phyloP scores from a whole-genome alignment of 2,329 filamentous ascomycete genomes.

The Talaromyces atroroseus region DNA sequence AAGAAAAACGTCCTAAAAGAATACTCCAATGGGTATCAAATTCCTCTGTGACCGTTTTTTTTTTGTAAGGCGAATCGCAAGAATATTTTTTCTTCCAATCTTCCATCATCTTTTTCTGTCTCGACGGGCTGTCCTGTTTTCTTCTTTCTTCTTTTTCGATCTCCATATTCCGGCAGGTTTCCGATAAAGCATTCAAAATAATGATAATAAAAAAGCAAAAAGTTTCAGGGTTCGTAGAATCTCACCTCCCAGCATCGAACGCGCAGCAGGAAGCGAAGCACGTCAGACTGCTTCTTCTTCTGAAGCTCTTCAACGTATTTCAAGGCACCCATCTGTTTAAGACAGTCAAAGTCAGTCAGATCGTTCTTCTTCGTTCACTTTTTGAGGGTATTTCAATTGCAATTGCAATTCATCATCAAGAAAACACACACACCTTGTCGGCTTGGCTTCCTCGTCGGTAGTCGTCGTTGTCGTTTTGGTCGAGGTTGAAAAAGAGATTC shows the following conservation, averaged over 20 bases:
- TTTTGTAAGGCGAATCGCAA: too few species aligned
- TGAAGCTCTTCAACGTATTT: constrained; percentile 99
- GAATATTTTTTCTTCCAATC: too few species aligned
- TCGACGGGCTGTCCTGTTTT: background rate
- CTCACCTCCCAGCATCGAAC: constrained; percentile 98
- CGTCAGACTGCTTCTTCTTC: constrained; percentile 99
- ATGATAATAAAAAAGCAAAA: constrained; percentile 14
- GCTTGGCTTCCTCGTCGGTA: constrained; percentile 39
- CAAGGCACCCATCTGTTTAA: constrained; percentile 86
- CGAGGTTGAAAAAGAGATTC: constrained; percentile 28
- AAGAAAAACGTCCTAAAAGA: constrained; percentile 20
- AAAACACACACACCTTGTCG: constrained; percentile 41
- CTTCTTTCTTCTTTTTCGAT: constrained; percentile 4
- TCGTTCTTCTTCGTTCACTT: constrained; percentile 1
- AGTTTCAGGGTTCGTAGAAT: constrained; percentile 29
- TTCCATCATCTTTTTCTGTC: constrained; percentile 31
- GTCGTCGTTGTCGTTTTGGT: constrained; percentile 34
- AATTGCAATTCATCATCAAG: background rate
- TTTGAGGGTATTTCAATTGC: background rate
- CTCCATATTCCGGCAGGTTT: constrained; percentile 13
- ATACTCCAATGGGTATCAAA: constrained; percentile 27
- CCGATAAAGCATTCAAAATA: constrained; percentile 10
- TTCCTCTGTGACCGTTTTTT: constrained; percentile 31
- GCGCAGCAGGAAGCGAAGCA: constrained; percentile 99
- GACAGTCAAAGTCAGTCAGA: constrained; percentile 16